A percentile compares a stretch with the other conserved stretches of the same genome.
Evolutionary conservation across 805 yeast species (phyloP).

Genomic region (Millerozyma miso): DNA sequence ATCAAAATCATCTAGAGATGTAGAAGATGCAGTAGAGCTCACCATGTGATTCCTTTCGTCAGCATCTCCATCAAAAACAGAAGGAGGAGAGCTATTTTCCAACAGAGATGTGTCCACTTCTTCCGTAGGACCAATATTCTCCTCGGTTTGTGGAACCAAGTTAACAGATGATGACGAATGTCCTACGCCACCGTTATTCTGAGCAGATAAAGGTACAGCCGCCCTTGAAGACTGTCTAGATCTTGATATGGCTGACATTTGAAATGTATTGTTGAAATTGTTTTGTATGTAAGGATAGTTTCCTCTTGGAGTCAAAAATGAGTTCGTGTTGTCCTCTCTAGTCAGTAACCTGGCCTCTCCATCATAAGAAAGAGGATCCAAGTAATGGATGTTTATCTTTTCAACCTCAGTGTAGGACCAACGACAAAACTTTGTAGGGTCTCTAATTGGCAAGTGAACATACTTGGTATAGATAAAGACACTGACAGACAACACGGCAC

Average conservation of each 20-base stretch:
- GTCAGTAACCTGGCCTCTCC: constrained; percentile 2
- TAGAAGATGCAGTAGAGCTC: constrained; percentile 30
- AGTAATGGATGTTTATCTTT: constrained; percentile 19
- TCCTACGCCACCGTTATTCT: constrained; percentile 12
- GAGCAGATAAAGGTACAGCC: constrained; percentile 10
- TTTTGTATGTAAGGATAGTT: constrained; percentile 4
- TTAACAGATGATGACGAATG: constrained; percentile 12
- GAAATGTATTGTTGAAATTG: constrained; percentile 10
- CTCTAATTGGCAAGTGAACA: constrained; percentile 60
- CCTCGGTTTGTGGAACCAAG: constrained; percentile 3
- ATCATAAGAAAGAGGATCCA: constrained; percentile 28
- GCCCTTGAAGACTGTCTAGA: constrained; percentile 27
- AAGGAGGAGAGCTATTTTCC: constrained; percentile 35
- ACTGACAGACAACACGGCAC: constrained; percentile 73
- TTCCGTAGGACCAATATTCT: constrained; percentile 3
- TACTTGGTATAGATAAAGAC: constrained; percentile 69
- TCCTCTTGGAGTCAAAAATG: constrained; percentile 1
- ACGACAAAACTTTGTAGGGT: constrained; percentile 54
- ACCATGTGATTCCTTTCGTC: constrained; percentile 12
- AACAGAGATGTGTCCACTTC: constrained; percentile 20
- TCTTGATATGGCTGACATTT: constrained; percentile 21
- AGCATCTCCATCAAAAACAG: constrained; percentile 32
- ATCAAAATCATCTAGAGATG: constrained; percentile 30
- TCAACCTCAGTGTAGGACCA: constrained; percentile 54
- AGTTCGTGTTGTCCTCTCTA: neutral